Evolutionary conservation across 768 basidiomycete genomes (phyloP), one percentile per base, ranked within the genome.

Genomic region (Termitomyces sp.): DNA sequence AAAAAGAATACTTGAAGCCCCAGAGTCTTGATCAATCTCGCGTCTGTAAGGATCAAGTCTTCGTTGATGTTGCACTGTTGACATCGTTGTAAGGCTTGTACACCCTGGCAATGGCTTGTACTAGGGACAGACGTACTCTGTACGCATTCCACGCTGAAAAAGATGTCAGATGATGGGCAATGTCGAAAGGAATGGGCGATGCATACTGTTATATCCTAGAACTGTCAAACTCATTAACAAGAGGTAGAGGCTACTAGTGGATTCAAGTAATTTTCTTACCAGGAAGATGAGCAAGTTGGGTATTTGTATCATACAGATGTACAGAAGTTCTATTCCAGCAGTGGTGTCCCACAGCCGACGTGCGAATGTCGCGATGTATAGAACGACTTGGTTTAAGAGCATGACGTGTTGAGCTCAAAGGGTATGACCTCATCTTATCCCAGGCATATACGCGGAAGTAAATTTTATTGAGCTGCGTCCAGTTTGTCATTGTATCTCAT

Each of bases 131-230:
- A 64, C 74, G 53, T 60, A 86, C 85, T 63, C 86, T 79, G 67
- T 83, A 86, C 7, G 84, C 86, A 67, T 88, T 87, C 86, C 86
- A 88, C 6, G 86, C 86, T 87, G 44, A 6, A 37, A 2, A 34
- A 30, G 50, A 22, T 39, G 33, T 44, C 46, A 51, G 37, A 34
- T 33, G 20, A 55, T 30, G 15, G 39, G 22, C 31, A 44, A 42
- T 34, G 18, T 24, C 31, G 3, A 27, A 20, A 36, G 47, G 34
- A 33, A n/a, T 20, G 60, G 47, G 24, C 34, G 55, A 53, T 41
- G 63, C 82, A 66, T 50, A 86, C 84, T 86, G 62, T 87, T 87
- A 63, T 83, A 87, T 3, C 85, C 86, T 74, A 87, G 73, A 20
- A 80, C 84, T 86, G 42, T 33, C 12, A 20, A 50, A n/a, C 37